Conservation (phyloP, 1,139 yeast genomes). For the Kodamaea arcana region DNA sequence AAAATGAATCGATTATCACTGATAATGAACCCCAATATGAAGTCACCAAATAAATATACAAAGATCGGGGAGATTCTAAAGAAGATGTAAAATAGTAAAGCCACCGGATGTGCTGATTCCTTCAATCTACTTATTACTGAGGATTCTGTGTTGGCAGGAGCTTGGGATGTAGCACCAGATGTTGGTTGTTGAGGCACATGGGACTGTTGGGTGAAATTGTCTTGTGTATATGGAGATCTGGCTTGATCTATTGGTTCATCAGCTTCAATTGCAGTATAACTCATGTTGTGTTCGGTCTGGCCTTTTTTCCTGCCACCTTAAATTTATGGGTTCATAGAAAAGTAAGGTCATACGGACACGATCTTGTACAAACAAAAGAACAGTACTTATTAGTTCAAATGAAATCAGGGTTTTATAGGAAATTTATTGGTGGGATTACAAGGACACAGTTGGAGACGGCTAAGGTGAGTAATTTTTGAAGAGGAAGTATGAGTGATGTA, state of each 20-base stretch:
- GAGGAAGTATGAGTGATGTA: too few species aligned
- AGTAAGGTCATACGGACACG: too few species aligned
- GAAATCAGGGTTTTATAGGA: conserved; percentile 20
- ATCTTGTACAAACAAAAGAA: conserved; percentile 3
- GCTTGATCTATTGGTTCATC: conserved; percentile 15
- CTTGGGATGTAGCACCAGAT: background rate
- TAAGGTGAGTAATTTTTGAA: conserved; percentile 52
- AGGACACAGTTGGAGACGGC: conserved; percentile 68
- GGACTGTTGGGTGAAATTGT: background rate
- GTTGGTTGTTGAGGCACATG: background rate
- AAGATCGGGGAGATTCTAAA: conserved; percentile 63
- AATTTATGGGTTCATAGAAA: background rate
- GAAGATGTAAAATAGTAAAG: conserved; percentile 58
- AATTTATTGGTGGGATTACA: conserved; percentile 35
- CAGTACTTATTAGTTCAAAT: conserved; percentile 4
- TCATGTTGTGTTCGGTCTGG: conserved; percentile 3
- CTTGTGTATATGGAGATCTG: background rate
- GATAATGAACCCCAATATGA: conserved; percentile 46
- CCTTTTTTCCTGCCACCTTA: background rate
- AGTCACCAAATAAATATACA: conserved; percentile 65
- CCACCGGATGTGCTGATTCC: conserved; percentile 79
- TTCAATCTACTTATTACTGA: conserved; percentile 10
- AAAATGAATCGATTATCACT: conserved; percentile 58
- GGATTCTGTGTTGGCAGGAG: background rate
- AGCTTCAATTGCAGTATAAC: conserved; percentile 25